Percentiles rank a stretch among this genome's conserved stretches.
phyloP scores from a whole-genome alignment of 306 rosid genomes.

The Clitoria ternatea region DNA sequence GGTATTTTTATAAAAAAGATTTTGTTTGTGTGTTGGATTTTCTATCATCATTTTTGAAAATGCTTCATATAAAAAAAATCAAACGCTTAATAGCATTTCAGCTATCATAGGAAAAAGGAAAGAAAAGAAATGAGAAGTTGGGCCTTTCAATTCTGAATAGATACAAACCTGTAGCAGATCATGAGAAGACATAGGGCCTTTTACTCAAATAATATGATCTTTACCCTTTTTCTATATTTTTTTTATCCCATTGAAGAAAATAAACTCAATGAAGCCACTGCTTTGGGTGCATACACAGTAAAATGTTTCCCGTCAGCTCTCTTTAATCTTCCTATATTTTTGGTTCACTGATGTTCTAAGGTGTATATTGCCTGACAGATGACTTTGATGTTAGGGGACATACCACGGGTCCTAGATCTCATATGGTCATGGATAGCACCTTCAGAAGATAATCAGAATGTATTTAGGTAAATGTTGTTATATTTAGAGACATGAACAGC shows the following conservation, averaged over 20 bases:
- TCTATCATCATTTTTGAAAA: neutral
- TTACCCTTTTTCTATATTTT: neutral
- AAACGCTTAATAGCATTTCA: conserved; percentile 19
- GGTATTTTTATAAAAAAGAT: conserved; percentile 39
- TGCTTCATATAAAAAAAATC: conserved; percentile 27
- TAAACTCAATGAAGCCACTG: neutral
- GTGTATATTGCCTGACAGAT: conserved; percentile 49
- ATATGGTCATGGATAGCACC: conserved; percentile 99
- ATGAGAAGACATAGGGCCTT: neutral
- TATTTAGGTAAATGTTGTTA: conserved; percentile 54
- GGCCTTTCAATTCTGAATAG: neutral
- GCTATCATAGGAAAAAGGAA: neutral
- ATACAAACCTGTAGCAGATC: neutral
- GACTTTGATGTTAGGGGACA: conserved; percentile 85
- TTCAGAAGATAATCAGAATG: conserved; percentile 65
- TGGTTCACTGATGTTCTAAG: conserved; percentile 25
- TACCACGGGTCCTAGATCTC: conserved; percentile 81
- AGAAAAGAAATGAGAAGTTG: neutral
- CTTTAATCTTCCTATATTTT: conserved; percentile 12
- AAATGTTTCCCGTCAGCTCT: neutral
- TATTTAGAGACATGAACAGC: neutral
- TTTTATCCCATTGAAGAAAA: neutral
- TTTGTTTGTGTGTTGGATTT: neutral
- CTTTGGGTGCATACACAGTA: neutral
- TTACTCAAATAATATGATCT: conserved; percentile 11